phyloP scores from a whole-genome alignment of 108 stramenopile genomes.

The Fistulifera solaris region DNA sequence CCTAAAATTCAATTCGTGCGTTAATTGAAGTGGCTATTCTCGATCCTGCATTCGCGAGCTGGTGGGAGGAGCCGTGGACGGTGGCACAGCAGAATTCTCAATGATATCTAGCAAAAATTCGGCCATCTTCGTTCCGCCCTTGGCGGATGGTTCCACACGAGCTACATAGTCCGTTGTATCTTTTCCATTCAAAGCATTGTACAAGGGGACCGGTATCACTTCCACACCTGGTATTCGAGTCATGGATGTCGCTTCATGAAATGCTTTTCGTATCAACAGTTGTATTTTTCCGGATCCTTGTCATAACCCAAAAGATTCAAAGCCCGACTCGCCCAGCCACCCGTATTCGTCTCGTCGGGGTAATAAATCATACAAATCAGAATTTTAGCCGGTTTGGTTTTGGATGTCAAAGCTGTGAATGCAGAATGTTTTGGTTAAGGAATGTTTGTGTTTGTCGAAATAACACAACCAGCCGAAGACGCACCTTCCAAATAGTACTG shows the following conservation, averaged over 20 bases:
- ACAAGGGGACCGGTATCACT: conserved; percentile 77
- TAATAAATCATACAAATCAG: conserved; percentile 89
- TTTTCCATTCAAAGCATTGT: conserved; percentile 69
- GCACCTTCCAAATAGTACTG: conserved; percentile 54
- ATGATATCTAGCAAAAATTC: conserved; percentile 39
- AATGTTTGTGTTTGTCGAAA: too few relatives aligned
- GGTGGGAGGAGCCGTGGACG: too few relatives aligned
- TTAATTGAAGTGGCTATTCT: too few relatives aligned
- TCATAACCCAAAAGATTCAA: conserved; percentile 72
- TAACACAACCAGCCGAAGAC: too few relatives aligned
- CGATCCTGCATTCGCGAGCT: too few relatives aligned
- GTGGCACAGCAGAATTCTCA: too few relatives aligned
- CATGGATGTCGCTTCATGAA: conserved; percentile 55
- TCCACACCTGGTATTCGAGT: conserved; percentile 55
- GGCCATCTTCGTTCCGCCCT: conserved; percentile 81
- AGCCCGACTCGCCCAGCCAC: conserved; percentile 78
- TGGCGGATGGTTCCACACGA: conserved; percentile 82
- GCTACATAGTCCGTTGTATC: conserved; percentile 68
- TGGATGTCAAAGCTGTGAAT: conserved; percentile 31
- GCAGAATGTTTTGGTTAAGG: too few relatives aligned
- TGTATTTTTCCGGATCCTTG: conserved; percentile 56
- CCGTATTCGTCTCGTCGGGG: conserved; percentile 57
- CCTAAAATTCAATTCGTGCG: too few relatives aligned
- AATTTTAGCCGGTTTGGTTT: conserved; percentile 70
- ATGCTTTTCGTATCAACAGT: conserved; percentile 54